Evolutionary conservation across 2,329 filamentous ascomycete species (phyloP).

Genomic region (Fusarium papillatum): DNA sequence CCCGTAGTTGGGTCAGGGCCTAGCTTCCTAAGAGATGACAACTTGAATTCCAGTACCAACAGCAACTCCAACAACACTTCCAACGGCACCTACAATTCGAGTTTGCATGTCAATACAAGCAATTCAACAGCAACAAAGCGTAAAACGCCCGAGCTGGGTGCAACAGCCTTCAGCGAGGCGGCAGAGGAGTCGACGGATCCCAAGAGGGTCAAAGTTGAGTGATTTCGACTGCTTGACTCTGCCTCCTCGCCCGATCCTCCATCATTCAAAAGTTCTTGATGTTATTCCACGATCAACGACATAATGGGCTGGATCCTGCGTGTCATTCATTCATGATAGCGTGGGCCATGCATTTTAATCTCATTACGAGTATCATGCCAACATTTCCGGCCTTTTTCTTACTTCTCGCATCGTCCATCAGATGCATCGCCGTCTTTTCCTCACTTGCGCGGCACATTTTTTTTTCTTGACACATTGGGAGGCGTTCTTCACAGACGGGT

Average conservation of each 20-base stretch:
- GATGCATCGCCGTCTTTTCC: background rate
- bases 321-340: conserved; percentile 27
- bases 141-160: conserved; percentile 68
- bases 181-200: conserved; percentile 60
- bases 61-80: conserved; percentile 28
- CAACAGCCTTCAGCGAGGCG: conserved; percentile 55
- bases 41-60: conserved; percentile 35
- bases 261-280: conserved; percentile 23
- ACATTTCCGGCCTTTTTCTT: conserved; percentile 3
- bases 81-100: conserved; percentile 30
- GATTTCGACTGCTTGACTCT: conserved; percentile 4
- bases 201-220: conserved; percentile 68
- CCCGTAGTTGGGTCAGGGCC: conserved; percentile 75
- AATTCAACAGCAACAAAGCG: conserved; percentile 58
- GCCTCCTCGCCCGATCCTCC: background rate
- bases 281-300: conserved; percentile 18
- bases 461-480: conserved; percentile 8
- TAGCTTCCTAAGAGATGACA: conserved; percentile 73
- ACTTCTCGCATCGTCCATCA: background rate
- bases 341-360: conserved; percentile 3
- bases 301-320: conserved; percentile 36
- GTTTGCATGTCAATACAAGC: conserved; percentile 36
- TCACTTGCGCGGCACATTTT: background rate
- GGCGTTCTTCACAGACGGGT: conserved; percentile 20
- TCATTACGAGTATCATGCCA: background rate